Evolutionary conservation across 148 eudicot genomes (phyloP), one percentile per base, ranked within the genome.

Genomic region (Rhododendron ovatum): DNA sequence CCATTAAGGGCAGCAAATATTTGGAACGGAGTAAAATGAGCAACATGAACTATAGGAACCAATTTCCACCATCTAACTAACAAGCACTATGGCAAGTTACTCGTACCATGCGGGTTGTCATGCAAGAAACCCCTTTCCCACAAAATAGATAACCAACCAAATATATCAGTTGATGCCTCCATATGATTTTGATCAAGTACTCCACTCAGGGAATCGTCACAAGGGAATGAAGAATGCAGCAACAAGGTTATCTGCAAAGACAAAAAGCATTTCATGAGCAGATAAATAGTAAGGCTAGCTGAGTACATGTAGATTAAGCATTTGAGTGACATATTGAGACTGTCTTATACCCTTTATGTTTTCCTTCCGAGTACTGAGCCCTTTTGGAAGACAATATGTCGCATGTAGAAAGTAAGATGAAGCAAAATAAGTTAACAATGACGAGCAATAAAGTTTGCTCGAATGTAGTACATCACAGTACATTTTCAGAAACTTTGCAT

Each of bases 91-190:
- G 9, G 79, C 47, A 80, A 78, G 43, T 80, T 71, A 57, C 43
- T 59, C 39, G 33, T 89, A 95, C 99, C 99, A 78, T 89, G 93
- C 82, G 99, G 99, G 88, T 98, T 98, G 90, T 94, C 96, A 87
- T 98, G 99, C 88, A 86, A 91, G 79, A 98, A 94, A 82, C 99
- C 98, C 76, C 98, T 93, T 84, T 95, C 95, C 99, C 98, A 98
- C 87, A 98, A 88, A 78, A 98, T 90, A 86, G 96, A 89, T 86
- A 98, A 82, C 98, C 98, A 98, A 82, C 82, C 88, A 86, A 91
- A 93, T 48, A 86, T 88, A 75, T 91, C 90, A 76, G 80, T 85
- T n/a, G 90, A 83, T 43, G 88, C 88, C 86, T 88, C 93, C 91
- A 89, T 87, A 86, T 80, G 88, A 59, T 83, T 89, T 30, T 79